These are phyloP conservation scores for Oleoguttula mirabilis DNA, from an alignment of 495 filamentous ascomycete species.

Conservation along the genomic window DNA sequence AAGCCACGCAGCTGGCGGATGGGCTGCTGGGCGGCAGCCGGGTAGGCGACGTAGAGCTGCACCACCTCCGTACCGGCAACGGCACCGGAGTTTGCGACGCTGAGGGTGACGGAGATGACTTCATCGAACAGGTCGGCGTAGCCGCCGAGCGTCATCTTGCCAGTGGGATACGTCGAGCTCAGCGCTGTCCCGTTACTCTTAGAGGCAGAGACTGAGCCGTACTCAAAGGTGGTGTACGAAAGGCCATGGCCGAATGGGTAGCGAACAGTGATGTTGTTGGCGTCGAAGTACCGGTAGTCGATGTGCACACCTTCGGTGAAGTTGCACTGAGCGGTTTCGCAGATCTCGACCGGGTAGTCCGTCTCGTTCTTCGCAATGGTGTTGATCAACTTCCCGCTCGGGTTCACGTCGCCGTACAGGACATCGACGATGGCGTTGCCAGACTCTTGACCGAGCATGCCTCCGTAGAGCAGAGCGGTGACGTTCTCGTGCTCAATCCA, in stretches of 20 bases:
- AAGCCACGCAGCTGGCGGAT: slow-evolving; percentile 48
- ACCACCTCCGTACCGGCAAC: slow-evolving; percentile 45
- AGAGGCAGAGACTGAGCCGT: too few species aligned
- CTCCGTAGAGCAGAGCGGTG: slow-evolving; percentile 83
- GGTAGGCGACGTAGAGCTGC: slow-evolving; percentile 42
- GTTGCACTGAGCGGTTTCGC: slow-evolving; percentile 60
- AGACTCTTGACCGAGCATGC: slow-evolving; percentile 80
- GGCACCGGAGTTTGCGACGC: slow-evolving; percentile 41
- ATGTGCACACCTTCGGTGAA: slow-evolving; percentile 60
- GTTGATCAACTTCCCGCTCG: slow-evolving; percentile 55
- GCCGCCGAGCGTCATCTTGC: slow-evolving; percentile 7
- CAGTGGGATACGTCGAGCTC: neutral
- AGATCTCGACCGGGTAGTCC: slow-evolving; percentile 62
- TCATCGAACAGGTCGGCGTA: slow-evolving; percentile 31
- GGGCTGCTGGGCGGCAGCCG: slow-evolving; percentile 22
- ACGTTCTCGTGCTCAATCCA: slow-evolving; percentile 30
- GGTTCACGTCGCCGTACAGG: slow-evolving; percentile 80
- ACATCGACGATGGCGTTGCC: slow-evolving; percentile 82
- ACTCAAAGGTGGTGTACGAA: slow-evolving; percentile 77
- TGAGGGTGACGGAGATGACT: slow-evolving; percentile 34
- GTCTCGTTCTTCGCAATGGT: slow-evolving; percentile 53
- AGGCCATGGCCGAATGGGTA: slow-evolving; percentile 87
- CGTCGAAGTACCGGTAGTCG: slow-evolving; percentile 67
- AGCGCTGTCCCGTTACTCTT: slow-evolving; percentile 19
- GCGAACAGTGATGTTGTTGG: slow-evolving; percentile 53